Evolutionary conservation across 106 monocot genomes (phyloP).

Genomic region (Acorus calamus): DNA sequence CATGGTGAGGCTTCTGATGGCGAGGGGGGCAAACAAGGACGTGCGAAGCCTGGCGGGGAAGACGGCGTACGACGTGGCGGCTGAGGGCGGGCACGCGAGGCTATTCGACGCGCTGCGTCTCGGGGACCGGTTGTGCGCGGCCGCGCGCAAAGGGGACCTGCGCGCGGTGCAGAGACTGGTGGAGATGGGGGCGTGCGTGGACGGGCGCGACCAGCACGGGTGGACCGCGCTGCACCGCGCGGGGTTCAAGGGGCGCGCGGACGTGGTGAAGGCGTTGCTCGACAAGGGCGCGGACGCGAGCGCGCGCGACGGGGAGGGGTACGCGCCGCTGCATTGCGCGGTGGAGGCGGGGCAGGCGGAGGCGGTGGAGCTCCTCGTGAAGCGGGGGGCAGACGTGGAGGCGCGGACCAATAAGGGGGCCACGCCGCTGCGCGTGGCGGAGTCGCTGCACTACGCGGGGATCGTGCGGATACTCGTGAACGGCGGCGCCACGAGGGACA

Average conservation of each 20-base stretch:
- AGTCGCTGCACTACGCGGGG: constrained; percentile 20
- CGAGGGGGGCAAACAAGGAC: constrained; percentile 19
- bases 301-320: constrained; percentile 36
- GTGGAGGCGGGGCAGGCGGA: constrained; percentile 36
- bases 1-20: constrained; percentile 21
- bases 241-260: constrained; percentile 39
- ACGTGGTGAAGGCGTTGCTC: constrained; percentile 21
- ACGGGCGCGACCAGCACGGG: constrained; percentile 37
- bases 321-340: constrained; percentile 52
- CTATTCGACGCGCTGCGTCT: constrained; percentile 25
- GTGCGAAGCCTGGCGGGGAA: constrained; percentile 24
- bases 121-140: constrained; percentile 16
- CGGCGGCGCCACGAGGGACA: constrained; percentile 6
- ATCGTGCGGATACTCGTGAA: constrained; percentile 19
- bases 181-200: constrained; percentile 27
- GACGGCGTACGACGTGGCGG: constrained; percentile 40
- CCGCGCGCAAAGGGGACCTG: constrained; percentile 38
- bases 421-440: constrained; percentile 29
- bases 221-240: constrained; percentile 58
- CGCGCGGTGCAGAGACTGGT: constrained; percentile 5
- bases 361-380: constrained; percentile 35
- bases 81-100: constrained; percentile 21
- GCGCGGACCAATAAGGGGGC: constrained; percentile 27
- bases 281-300: constrained; percentile 31
- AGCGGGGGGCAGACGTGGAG: constrained; percentile 24